A percentile compares a stretch with the other conserved stretches of the same genome.
phyloP scores from a whole-genome alignment of 1,284 basidiomycete genomes.

The Trichosporon sp. region DNA sequence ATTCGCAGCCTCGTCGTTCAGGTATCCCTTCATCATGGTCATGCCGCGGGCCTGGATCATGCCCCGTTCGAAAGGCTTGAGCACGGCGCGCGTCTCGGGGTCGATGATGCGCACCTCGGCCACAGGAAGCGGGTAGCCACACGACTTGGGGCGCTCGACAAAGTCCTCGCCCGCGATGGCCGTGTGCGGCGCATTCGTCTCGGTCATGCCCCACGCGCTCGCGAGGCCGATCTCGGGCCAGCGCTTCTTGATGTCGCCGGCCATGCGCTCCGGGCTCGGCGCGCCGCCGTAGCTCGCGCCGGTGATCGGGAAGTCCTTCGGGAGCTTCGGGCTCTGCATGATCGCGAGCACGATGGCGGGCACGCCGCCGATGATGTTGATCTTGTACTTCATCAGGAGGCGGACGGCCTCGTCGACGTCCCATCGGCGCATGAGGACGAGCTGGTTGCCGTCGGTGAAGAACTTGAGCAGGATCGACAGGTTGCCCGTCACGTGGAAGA shows the following conservation, averaged over 20 bases:
- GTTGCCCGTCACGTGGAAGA: conserved; percentile 44
- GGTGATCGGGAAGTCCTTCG: conserved; percentile 24
- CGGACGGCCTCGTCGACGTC: conserved; percentile 31
- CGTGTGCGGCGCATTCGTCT: conserved; percentile 39
- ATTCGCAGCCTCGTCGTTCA: conserved; percentile 12
- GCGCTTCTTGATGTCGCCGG: conserved; percentile 24
- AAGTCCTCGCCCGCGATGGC: conserved; percentile 38
- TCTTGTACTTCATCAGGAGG: conserved; percentile 28
- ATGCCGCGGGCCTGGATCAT: conserved; percentile 33
- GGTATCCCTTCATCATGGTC: conserved; percentile 40
- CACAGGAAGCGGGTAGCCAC: conserved; percentile 34
- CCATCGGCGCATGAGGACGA: conserved; percentile 38
- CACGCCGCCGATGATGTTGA: conserved; percentile 39
- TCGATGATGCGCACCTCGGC: conserved; percentile 34
- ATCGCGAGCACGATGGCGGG: conserved; percentile 36
- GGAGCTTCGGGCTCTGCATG: conserved; percentile 28
- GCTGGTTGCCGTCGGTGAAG: conserved; percentile 34
- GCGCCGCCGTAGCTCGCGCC: conserved; percentile 42
- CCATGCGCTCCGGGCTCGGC: conserved; percentile 32
- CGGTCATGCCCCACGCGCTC: conserved; percentile 40
- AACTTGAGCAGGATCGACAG: conserved; percentile 36
- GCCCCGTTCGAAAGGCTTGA: conserved; percentile 25
- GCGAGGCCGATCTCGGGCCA: conserved; percentile 29
- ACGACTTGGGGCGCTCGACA: conserved; percentile 11
- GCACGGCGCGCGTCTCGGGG: conserved; percentile 22